Percentiles rank a stretch among this genome's conserved stretches.
Conservation (phyloP, 257 asterid genomes). For the Cynanchum wilfordii region DNA sequence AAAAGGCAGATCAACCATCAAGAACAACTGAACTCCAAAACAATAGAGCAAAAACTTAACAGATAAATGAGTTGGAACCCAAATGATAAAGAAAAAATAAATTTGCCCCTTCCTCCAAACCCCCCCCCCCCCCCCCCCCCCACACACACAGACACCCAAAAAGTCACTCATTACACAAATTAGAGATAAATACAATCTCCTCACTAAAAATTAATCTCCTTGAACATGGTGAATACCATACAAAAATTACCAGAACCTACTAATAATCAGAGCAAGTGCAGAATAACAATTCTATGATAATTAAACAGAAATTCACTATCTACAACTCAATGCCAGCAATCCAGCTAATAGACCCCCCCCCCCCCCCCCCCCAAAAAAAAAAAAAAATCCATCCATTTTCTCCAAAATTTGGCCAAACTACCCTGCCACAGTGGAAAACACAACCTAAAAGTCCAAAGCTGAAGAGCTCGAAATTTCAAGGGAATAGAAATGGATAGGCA, state of each 20-base stretch:
- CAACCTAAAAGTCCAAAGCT: not conserved
- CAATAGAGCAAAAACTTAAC: not conserved
- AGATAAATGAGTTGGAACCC: not conserved
- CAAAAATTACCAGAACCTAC: not conserved
- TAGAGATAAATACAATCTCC: not conserved
- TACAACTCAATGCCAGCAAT: not conserved
- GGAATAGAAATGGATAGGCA: constrained; percentile 4
- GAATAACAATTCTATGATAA: not conserved
- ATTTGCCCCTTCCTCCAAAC: too few relatives aligned
- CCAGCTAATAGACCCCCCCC: not conserved
- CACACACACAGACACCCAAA: too few relatives aligned
- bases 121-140: too few relatives aligned
- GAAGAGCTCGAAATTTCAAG: not conserved
- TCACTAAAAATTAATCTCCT: too few relatives aligned
- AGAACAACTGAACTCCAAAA: not conserved
- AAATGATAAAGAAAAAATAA: not conserved
- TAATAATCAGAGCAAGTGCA: not conserved
- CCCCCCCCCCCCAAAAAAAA: not conserved
- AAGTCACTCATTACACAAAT: not conserved
- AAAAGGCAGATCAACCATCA: not conserved
- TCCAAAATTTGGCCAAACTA: not conserved
- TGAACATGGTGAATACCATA: not conserved
- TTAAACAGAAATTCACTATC: not conserved
- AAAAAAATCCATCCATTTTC: not conserved
- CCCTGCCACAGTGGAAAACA: not conserved